These are phyloP conservation scores for Aspergillus saccharolyticus DNA, from an alignment of 495 filamentous ascomycete genomes.

Conservation along the genomic window DNA sequence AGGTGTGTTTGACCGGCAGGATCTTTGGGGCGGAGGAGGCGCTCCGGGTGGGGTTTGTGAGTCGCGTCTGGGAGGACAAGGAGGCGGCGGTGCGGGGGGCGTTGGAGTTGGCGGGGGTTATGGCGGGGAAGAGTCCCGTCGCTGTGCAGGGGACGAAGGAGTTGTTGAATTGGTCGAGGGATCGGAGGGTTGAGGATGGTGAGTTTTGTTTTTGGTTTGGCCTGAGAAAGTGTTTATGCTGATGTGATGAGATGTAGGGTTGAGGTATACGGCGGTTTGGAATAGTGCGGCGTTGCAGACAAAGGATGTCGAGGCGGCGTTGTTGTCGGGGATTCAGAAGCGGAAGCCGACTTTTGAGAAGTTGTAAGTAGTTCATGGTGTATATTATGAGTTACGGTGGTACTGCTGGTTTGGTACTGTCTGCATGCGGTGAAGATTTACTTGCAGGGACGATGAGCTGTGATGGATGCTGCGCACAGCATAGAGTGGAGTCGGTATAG, in stretches of 20 bases:
- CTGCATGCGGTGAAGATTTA: background rate
- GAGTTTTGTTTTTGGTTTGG: constrained; percentile 23
- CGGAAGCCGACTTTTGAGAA: constrained; percentile 82
- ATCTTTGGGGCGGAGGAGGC: constrained; percentile 78
- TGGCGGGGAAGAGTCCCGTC: constrained; percentile 82
- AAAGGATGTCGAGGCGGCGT: constrained; percentile 65
- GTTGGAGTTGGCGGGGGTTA: constrained; percentile 57
- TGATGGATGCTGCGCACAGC: too few relatives aligned
- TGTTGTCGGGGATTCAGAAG: constrained; percentile 73
- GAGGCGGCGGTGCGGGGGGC: constrained; percentile 56
- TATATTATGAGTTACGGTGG: background rate
- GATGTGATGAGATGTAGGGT: constrained; percentile 37
- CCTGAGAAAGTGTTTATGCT: background rate
- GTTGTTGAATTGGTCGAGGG: constrained; percentile 79
- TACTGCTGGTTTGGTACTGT: background rate
- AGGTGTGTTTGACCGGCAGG: constrained; percentile 74
- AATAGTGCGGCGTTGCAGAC: constrained; percentile 81
- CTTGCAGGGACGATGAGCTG: too few relatives aligned
- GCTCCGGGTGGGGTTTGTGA: constrained; percentile 75
- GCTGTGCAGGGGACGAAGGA: constrained; percentile 93
- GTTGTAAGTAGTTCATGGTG: constrained; percentile 46
- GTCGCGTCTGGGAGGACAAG: constrained; percentile 64
- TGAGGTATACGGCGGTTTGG: constrained; percentile 83
- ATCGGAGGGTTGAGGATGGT: constrained; percentile 74
- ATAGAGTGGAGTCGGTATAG: too few relatives aligned